Conservation (phyloP, 148 eudicot genomes). For the Amaranthus cruentus region DNA sequence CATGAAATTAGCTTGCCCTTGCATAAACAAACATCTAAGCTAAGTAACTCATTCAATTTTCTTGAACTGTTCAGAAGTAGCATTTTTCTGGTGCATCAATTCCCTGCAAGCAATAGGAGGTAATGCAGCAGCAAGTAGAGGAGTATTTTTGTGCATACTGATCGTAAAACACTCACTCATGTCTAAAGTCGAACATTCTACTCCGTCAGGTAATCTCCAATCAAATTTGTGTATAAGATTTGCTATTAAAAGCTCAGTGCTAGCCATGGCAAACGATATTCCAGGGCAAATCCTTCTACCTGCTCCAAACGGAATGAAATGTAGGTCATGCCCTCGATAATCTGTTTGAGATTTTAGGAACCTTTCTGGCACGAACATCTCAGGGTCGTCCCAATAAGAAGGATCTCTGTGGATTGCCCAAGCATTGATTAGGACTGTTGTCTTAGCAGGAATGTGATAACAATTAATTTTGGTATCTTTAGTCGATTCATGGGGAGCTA, state of each 20-base stretch:
- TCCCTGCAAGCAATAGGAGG: background rate
- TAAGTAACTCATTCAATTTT: too few relatives aligned
- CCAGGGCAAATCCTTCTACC: slow-evolving; percentile 40
- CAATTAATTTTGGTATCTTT: slow-evolving; percentile 24
- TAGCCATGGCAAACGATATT: slow-evolving; percentile 28
- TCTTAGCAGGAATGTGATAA: slow-evolving; percentile 26
- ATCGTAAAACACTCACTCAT: slow-evolving; percentile 22
- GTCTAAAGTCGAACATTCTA: slow-evolving; percentile 19
- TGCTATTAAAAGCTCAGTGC: slow-evolving; percentile 28
- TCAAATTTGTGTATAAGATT: slow-evolving; percentile 32
- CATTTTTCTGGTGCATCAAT: background rate
- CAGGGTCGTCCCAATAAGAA: slow-evolving; percentile 31
- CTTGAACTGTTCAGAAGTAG: too few relatives aligned
- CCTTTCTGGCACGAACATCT: slow-evolving; percentile 29
- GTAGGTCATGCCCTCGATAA: slow-evolving; percentile 29
- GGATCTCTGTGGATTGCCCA: slow-evolving; percentile 39
- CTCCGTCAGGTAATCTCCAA: slow-evolving; percentile 29
- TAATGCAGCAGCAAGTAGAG: slow-evolving; percentile 25
- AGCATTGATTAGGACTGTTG: slow-evolving; percentile 27
- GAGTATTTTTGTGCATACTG: slow-evolving; percentile 24
- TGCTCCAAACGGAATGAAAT: slow-evolving; percentile 36
- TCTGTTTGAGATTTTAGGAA: slow-evolving; percentile 29
- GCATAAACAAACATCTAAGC: too few relatives aligned
- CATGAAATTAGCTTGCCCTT: too few relatives aligned
- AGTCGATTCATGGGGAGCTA: slow-evolving; percentile 23